Evolutionary conservation across 2,329 filamentous ascomycete species (phyloP), one percentile per base, ranked within the genome.

Genomic region (Epichloe brachyelytri): DNA sequence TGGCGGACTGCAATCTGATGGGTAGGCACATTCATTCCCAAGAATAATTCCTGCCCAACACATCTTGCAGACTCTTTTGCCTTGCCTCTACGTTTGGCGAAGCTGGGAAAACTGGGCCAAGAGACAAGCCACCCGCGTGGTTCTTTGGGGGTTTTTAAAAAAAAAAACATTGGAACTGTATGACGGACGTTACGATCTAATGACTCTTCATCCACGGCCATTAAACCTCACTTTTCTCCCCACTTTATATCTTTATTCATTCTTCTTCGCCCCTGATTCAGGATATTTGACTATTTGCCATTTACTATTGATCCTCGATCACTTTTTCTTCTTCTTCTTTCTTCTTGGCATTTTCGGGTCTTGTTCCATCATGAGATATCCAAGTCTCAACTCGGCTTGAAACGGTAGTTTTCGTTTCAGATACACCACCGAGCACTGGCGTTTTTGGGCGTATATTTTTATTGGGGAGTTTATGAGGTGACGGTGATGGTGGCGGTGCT

Each of bases 351-450:
- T 39, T 4, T 39, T 33, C 34, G 4, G 15, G 14, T 17, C 15
- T 46, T 39, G 20, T 33, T 30, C 6, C 43, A 20, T 41, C 14
- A 26, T 38, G 33, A 46, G 19, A 46, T 37, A 14, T 15, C 17
- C 45, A 46, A 19, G 12, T 50, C 20, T 46, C 22, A 26, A 22
- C 49, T 46, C 20, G 48, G n/a, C 19, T 39, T 33, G 14, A 20
- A 48, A 45, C 22, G 50, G 46, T 51, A 19, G 34, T 40, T 48
- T 47, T 43, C 15, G 33, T 43, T 49, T 15, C 40, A 39, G 51
- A 51, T 49, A 48, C 43, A 53, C 44, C 40, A 63, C 56, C 55
- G 55, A 65, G 63, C 63, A 64, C 57, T 51, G 63, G 63, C 59
- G 63, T 64, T 65, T 57, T 49, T 19, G 14, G 43, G 43, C 30